Evolutionary conservation across 129 eudicot genomes (phyloP).

Genomic region (Flaveria robusta): DNA sequence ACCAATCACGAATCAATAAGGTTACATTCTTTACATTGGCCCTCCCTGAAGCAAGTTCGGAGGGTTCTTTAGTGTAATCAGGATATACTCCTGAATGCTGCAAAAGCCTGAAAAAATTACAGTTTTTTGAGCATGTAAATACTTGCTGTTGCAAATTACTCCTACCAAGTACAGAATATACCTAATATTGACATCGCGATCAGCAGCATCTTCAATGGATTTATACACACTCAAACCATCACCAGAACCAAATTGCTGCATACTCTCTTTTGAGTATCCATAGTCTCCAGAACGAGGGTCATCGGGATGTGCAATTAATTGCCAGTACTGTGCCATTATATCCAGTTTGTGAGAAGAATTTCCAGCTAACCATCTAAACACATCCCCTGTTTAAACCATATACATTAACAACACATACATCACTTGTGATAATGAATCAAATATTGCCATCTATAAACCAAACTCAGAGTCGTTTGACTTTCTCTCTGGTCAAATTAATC

Average conservation of each 20-base stretch:
- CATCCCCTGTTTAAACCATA: conserved; percentile 56
- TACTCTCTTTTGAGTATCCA: conserved; percentile 70
- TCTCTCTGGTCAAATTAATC: background rate
- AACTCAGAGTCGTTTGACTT: conserved; percentile 1
- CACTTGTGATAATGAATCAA: background rate
- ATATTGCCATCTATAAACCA: conserved; percentile 4
- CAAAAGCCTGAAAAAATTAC: conserved; percentile 53
- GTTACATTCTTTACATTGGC: conserved; percentile 76
- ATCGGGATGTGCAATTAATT: conserved; percentile 55
- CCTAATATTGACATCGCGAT: conserved; percentile 66
- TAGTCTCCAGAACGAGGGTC: conserved; percentile 82
- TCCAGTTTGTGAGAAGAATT: conserved; percentile 68
- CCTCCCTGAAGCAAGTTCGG: conserved; percentile 78
- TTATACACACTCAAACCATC: conserved; percentile 66
- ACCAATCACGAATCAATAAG: conserved; percentile 65
- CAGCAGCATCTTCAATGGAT: conserved; percentile 79
- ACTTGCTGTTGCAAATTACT: background rate
- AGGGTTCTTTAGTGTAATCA: conserved; percentile 72
- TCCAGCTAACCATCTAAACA: conserved; percentile 84
- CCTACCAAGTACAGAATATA: conserved; percentile 18
- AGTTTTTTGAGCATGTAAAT: background rate
- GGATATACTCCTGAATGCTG: conserved; percentile 95
- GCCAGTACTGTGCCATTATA: conserved; percentile 89
- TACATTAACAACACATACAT: conserved; percentile 13
- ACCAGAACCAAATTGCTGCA: conserved; percentile 67